Base-by-base conservation (phyloP, 1,139 yeast genomes). In the Geotrichum fermentans region DNA sequence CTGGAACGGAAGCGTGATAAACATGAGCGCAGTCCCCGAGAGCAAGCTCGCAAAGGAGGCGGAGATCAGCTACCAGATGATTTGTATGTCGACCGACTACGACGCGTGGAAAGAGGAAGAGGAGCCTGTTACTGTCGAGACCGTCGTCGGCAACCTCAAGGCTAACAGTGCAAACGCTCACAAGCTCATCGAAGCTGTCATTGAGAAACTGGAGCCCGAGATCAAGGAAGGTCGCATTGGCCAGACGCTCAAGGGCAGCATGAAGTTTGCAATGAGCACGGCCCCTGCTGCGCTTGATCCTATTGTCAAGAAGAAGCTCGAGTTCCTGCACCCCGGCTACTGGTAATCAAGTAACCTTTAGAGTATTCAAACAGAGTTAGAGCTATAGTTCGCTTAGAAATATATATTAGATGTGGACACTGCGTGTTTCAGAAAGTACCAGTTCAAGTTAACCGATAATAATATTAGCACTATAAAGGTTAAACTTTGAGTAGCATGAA, bases 41-140 rank as follows among this genome's bases (percentile, higher is more conserved):
- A 84, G 96, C 37, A 94, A 92, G 69, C 77, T 92, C 58, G 98
- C 98, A 10, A 81, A 95, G 64, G 99, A 92, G 70, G 97, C 97
- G 32, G 99, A 92, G 68, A 83, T 92, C 57, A 78, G 95, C 32
- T 92, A 94, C 70, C 97, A 90, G 69, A 92, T 92, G 97, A 79
- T 92, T 56, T 92, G 99, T 71, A 94, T 92, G 98, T 84, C 96
- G 1, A 92, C 98, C 16, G 98, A 94, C 68, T 92, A 94, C 68
- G 98, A 92, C 65, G 95, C 98, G 20, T 92, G 98, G 98, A 85
- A 89, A 64, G 96, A 85, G 61, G 80, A 78, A 51, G 97, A 83
- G 64, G 97, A 90, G 61, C 94, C 97, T 2, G 98, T 92, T 42
- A 90, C 97, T 11, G 97, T 94, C 16, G 97, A 90, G 69, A 85